Conservation (phyloP, 768 basidiomycete species). For the Hydnum rufescens region DNA sequence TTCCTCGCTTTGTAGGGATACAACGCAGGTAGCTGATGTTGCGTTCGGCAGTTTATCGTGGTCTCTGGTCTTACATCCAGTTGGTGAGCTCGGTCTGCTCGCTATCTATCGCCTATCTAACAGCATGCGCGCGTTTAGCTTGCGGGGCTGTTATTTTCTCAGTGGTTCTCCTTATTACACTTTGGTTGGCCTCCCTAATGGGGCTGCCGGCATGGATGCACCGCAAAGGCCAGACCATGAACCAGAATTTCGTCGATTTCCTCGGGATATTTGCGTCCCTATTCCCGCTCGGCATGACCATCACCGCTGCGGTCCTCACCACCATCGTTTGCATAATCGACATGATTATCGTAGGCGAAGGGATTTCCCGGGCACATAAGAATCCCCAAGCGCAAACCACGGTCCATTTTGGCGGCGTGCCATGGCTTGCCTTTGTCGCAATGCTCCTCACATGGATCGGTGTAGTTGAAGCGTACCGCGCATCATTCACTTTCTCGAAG, state of each 20-base stretch:
- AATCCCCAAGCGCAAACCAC: neutral
- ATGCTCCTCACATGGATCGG: neutral
- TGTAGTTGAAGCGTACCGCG: neutral
- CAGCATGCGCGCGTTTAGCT: neutral
- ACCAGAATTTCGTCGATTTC: neutral
- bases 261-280: neutral
- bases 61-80: neutral
- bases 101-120: neutral
- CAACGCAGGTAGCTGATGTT: neutral
- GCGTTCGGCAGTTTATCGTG: neutral
- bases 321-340: neutral
- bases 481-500: neutral
- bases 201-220: neutral
- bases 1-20: neutral
- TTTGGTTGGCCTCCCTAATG: neutral
- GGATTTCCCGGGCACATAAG: neutral
- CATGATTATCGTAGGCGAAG: neutral
- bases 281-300: neutral
- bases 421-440: neutral
- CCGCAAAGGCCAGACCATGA: neutral
- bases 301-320: neutral
- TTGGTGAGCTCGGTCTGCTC: neutral
- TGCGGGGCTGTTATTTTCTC: neutral
- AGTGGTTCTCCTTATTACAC: neutral
- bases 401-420: neutral